Base-by-base conservation (phyloP, 805 yeast genomes). In the Monosporozyma solicola region DNA sequence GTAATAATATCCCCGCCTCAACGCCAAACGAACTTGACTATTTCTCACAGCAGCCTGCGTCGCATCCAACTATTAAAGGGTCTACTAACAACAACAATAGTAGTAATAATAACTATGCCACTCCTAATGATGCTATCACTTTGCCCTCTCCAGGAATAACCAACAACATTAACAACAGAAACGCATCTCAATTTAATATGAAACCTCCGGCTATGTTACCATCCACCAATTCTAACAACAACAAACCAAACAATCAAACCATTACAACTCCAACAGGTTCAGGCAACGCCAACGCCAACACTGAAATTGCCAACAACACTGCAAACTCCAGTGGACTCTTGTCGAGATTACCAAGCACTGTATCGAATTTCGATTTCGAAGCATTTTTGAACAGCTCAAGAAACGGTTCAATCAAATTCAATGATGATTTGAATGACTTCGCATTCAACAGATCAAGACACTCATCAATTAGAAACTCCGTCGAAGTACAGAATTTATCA, bases 341-440 rank as follows among this genome's bases (percentile, higher is more conserved):
- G 29, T 45, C 33, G 11, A 22, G 33, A 39, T 37, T 51, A 20
- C 33, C 53, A 15, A 44, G 43, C 25, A 27, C 37, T 7, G 25
- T 20, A 4, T 41, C 53, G 15, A 43, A 35, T 33, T 20, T 47
- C 22, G 56, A 43, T 13, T 48, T 53, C 33, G 58, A 55, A 32
- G 24, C 37, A 22, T 55, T 55, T 35, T 53, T 53, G 43, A 47
- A 29, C 22, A 47, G 45, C 41, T 61, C 69, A 16, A 62, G 70
- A 48, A 62, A 66, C 33, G 61, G 66, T 46, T 66, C 71, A 3
- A 51, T 66, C n/a, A 64, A 63, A 51, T 62, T 65, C 41, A 55
- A 59, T 29, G 59, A 60, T 10, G 71, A 67, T 53, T 61, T 63
- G 11, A 47, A 35, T 47, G 71, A 67, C 51, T 63, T 67, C 41